These are phyloP conservation scores for Cryptococcus maquisensis DNA, from an alignment of 1,284 basidiomycete species.

Conservation along the genomic window DNA sequence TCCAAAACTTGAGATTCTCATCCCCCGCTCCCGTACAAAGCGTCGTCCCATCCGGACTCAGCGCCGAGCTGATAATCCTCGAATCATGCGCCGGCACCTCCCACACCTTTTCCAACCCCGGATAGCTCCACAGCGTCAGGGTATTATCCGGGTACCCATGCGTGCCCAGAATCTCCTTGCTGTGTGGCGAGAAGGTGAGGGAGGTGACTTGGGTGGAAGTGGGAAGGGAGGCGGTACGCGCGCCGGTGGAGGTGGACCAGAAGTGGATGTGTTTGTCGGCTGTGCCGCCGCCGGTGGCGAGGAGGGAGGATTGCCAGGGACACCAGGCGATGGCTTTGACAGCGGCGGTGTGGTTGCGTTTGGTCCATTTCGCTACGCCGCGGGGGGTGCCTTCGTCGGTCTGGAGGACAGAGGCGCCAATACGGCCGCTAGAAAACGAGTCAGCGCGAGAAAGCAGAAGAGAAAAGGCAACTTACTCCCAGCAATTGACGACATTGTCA, in stretches of 20 bases:
- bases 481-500: constrained; percentile 94
- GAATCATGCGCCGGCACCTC: constrained; percentile 93
- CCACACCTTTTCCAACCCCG: constrained; percentile 66
- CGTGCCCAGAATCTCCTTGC: constrained; percentile 86
- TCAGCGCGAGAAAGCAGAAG: not conserved
- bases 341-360: constrained; percentile 88
- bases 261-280: constrained; percentile 91
- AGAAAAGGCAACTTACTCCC: constrained; percentile 58
- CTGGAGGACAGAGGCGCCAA: constrained; percentile 50
- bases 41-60: constrained; percentile 81
- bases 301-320: constrained; percentile 87
- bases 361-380: constrained; percentile 78
- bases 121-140: constrained; percentile 52
- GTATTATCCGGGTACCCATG: constrained; percentile 81
- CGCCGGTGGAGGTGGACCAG: constrained; percentile 87
- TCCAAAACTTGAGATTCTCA: constrained; percentile 75
- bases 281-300: constrained; percentile 92
- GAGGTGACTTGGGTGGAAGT: constrained; percentile 90
- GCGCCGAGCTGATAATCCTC: constrained; percentile 75
- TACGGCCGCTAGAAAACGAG: constrained; percentile 53
- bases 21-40: constrained; percentile 87
- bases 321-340: constrained; percentile 98
- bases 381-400: constrained; percentile 52
- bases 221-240: constrained; percentile 73
- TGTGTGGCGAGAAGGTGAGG: constrained; percentile 80